A percentile compares a stretch with the other conserved stretches of the same genome.
Evolutionary conservation across 768 basidiomycete genomes (phyloP).

Genomic region (Chalciporus sphaerocephalus): DNA sequence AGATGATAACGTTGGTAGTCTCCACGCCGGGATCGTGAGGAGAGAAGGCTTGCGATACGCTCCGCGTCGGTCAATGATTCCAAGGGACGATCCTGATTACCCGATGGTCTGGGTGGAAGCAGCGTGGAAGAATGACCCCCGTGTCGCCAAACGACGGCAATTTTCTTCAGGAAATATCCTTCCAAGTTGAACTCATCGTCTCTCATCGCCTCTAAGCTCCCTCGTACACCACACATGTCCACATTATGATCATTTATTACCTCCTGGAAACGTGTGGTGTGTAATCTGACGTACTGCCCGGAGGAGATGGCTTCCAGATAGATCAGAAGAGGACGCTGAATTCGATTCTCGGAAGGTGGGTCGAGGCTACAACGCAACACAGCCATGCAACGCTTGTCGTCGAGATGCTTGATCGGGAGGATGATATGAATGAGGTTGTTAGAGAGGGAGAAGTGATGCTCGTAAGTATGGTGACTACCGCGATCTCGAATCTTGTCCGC

Average conservation of each 20-base stretch:
- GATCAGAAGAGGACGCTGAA: constrained; percentile 21
- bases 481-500: constrained; percentile 10
- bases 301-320: constrained; percentile 17
- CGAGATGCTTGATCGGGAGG: constrained; percentile 17
- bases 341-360: constrained; percentile 2
- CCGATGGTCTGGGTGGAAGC: neutral
- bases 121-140: neutral
- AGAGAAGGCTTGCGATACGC: constrained; percentile 15
- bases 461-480: constrained; percentile 3
- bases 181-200: constrained; percentile 11
- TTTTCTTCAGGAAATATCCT: constrained; percentile 9
- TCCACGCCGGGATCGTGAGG: constrained; percentile 16
- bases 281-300: constrained; percentile 13
- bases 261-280: constrained; percentile 1
- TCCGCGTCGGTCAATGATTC: constrained; percentile 14
- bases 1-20: constrained; percentile 38
- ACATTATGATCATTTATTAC: neutral
- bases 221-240: constrained; percentile 1
- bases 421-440: constrained; percentile 22
- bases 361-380: constrained; percentile 25
- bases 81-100: constrained; percentile 7
- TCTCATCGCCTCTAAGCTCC: constrained; percentile 20
- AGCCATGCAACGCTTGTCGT: constrained; percentile 16
- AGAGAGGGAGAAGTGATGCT: constrained; percentile 13
- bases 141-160: constrained; percentile 9